A percentile compares a stretch with the other conserved stretches of the same genome.
phyloP scores from a whole-genome alignment of 805 yeast genomes.

The Barnettozyma californica region DNA sequence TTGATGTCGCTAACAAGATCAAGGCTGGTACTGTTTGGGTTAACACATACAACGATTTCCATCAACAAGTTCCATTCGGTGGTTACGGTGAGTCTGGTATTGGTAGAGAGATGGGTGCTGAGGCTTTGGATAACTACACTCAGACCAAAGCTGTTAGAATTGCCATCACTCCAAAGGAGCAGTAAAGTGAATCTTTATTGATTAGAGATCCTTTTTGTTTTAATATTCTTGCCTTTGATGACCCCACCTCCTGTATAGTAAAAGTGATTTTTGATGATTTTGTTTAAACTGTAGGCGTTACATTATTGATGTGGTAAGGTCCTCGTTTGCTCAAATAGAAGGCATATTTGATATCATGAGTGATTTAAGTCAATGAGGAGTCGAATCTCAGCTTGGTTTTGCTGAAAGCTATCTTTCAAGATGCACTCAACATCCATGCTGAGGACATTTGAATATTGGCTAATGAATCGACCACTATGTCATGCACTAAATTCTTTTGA shows the following conservation, averaged over 20 bases:
- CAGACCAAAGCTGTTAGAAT: constrained; percentile 79
- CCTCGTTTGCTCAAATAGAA: too few species aligned
- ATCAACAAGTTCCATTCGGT: constrained; percentile 86
- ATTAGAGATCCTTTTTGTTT: background rate
- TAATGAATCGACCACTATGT: too few species aligned
- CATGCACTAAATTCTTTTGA: too few species aligned
- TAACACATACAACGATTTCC: constrained; percentile 86
- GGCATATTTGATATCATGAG: too few species aligned
- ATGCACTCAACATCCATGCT: background rate
- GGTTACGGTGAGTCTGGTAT: constrained; percentile 88
- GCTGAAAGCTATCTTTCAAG: too few species aligned
- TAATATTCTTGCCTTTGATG: background rate
- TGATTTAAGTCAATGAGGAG: too few species aligned
- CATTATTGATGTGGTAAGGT: too few species aligned
- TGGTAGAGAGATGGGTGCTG: constrained; percentile 91
- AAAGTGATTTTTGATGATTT: background rate
- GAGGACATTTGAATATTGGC: background rate
- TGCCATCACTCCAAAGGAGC: constrained; percentile 17
- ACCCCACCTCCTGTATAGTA: background rate
- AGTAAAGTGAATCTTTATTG: background rate
- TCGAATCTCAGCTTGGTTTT: too few species aligned
- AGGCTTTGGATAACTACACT: constrained; percentile 80
- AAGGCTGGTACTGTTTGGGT: constrained; percentile 91
- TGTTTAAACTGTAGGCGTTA: too few species aligned
- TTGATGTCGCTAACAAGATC: constrained; percentile 66